A percentile compares a stretch with the other conserved stretches of the same genome.
Evolutionary conservation across 306 rosid genomes (phyloP).

Genomic region (Dryas octopetala): DNA sequence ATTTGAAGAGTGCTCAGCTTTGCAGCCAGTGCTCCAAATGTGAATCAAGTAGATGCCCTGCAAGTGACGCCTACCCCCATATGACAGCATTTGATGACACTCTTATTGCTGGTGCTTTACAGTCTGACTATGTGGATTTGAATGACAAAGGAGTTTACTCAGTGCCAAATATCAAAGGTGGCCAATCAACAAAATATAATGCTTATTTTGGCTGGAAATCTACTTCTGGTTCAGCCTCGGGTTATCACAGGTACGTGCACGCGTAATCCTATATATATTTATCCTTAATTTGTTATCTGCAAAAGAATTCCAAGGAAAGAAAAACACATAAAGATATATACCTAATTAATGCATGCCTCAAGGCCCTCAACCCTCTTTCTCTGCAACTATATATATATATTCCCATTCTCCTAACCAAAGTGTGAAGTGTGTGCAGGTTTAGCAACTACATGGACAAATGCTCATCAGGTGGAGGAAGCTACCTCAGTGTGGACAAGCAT

Average conservation of each 20-base stretch:
- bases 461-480: conserved; percentile 28
- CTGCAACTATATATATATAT: neutral
- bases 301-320: neutral
- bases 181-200: conserved; percentile 27
- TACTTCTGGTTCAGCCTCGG: conserved; percentile 40
- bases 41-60: conserved; percentile 29
- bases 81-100: conserved; percentile 41
- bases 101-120: conserved; percentile 35
- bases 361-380: neutral
- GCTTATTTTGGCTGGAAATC: conserved; percentile 44
- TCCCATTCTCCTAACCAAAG: neutral
- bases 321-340: neutral
- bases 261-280: neutral
- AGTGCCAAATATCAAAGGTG: conserved; percentile 37
- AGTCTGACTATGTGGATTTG: conserved; percentile 33
- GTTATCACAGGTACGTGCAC: conserved; percentile 30
- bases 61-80: conserved; percentile 36
- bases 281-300: neutral
- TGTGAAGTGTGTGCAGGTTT: conserved; percentile 22
- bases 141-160: conserved; percentile 35
- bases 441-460: conserved; percentile 48
- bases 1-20: conserved; percentile 29
- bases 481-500: conserved; percentile 38
- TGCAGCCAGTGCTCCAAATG: conserved; percentile 40
- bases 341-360: neutral